Conservation (phyloP, 2,329 filamentous ascomycete species). For the Coniosporium tulheliwenetii region DNA sequence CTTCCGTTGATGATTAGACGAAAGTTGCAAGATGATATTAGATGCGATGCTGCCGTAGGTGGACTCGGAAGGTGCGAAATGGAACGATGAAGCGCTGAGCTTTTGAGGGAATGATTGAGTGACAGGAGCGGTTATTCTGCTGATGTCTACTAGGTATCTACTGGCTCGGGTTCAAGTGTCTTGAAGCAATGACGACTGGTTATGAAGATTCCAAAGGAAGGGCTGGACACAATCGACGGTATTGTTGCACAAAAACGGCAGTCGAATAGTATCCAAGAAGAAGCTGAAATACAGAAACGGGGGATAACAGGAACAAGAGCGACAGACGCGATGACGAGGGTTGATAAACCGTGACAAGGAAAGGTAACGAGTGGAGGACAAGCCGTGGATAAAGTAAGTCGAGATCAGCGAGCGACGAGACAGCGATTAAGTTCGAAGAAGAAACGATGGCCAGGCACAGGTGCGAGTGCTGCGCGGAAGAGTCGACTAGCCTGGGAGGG, state of each 20-base stretch:
- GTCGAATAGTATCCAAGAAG: neutral
- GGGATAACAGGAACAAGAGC: neutral
- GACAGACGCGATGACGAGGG: neutral
- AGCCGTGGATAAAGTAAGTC: neutral
- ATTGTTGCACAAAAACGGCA: neutral
- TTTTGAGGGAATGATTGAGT: too few species aligned
- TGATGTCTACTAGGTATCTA: too few species aligned
- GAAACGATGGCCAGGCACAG: conserved; percentile 1
- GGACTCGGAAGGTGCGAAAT: too few species aligned
- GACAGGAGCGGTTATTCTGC: too few species aligned
- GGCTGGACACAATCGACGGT: neutral
- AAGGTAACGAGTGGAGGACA: neutral
- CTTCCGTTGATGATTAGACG: too few species aligned
- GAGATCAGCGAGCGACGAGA: neutral
- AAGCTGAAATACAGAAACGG: neutral
- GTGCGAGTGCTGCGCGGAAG: neutral
- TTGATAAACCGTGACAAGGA: neutral
- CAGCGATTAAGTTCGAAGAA: neutral
- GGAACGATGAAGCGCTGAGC: too few species aligned
- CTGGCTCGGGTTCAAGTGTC: too few species aligned
- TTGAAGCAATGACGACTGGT: too few species aligned
- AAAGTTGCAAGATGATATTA: too few species aligned
- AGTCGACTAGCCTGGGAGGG: neutral
- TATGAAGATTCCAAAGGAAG: neutral
- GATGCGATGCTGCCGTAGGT: too few species aligned